Evolutionary conservation across 129 eudicot genomes (phyloP).

Genomic region (Escallonia rubra): DNA sequence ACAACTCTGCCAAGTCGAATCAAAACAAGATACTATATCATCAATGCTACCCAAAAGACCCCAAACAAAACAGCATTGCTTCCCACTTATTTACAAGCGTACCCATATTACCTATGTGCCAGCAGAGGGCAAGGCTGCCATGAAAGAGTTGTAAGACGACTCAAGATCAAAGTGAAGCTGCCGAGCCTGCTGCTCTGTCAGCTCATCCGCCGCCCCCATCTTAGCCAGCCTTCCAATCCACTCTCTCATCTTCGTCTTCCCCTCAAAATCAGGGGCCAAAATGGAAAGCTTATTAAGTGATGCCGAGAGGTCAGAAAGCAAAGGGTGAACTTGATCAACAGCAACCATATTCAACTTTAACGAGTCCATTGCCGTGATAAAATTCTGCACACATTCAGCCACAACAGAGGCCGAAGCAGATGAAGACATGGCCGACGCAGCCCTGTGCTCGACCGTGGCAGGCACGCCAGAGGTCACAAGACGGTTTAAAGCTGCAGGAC

Average conservation of each 20-base stretch:
- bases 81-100: conserved; percentile 24
- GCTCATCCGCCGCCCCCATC: conserved; percentile 88
- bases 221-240: conserved; percentile 70
- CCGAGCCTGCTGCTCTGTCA: conserved; percentile 88
- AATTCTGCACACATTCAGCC: conserved; percentile 90
- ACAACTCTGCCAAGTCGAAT: conserved; percentile 2
- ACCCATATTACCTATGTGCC: conserved; percentile 44
- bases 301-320: conserved; percentile 64
- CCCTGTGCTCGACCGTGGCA: conserved; percentile 91
- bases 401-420: conserved; percentile 64
- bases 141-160: conserved; percentile 85
- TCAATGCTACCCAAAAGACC: background rate
- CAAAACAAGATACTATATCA: conserved; percentile 1
- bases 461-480: conserved; percentile 80
- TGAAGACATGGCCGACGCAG: conserved; percentile 55
- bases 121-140: conserved; percentile 84
- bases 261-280: conserved; percentile 78
- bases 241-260: conserved; percentile 80
- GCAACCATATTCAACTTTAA: conserved; percentile 86
- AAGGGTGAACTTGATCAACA: conserved; percentile 85
- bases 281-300: conserved; percentile 70
- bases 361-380: conserved; percentile 85
- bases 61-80: background rate
- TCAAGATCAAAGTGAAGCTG: conserved; percentile 90
- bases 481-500: conserved; percentile 73